A percentile compares a stretch with the other conserved stretches of the same genome.
These are phyloP conservation scores for Paradendryphiella salina DNA, from an alignment of 2,329 filamentous ascomycete genomes.

Conservation along the genomic window DNA sequence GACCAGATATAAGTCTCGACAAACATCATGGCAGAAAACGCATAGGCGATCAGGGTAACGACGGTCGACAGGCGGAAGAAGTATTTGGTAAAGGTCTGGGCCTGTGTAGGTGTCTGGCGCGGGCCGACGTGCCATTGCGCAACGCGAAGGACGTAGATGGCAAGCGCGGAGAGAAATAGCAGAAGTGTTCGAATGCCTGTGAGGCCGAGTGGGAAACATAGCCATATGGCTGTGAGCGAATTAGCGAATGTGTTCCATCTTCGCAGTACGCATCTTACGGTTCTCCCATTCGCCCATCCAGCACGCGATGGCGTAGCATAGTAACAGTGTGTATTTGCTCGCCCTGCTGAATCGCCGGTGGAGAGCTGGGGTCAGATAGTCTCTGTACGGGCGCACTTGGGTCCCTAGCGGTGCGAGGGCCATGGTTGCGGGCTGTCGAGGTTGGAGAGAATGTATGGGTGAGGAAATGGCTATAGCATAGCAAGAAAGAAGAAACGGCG, in stretches of 20 bases:
- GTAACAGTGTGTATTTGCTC: constrained; percentile 66
- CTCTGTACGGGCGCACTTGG: constrained; percentile 73
- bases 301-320: constrained; percentile 75
- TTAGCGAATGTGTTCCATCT: constrained; percentile 17
- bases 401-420: constrained; percentile 27
- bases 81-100: constrained; percentile 65
- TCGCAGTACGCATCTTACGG: constrained; percentile 56
- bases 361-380: constrained; percentile 85
- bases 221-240: constrained; percentile 69
- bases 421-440: constrained; percentile 24
- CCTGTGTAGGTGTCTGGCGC: constrained; percentile 68
- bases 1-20: constrained; percentile 80
- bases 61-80: constrained; percentile 63
- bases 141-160: constrained; percentile 83
- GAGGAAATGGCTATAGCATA: constrained; percentile 30
- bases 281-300: constrained; percentile 66
- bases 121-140: constrained; percentile 69
- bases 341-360: constrained; percentile 85
- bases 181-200: constrained; percentile 74
- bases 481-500: constrained; percentile 15
- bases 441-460: constrained; percentile 36
- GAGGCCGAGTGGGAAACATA: constrained; percentile 79
- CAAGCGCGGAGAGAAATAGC: constrained; percentile 74
- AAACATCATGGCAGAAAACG: constrained; percentile 76
- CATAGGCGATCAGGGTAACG: constrained; percentile 75